phyloP scores from a whole-genome alignment of 768 basidiomycete genomes.

The Sporobolomyces pararoseus region DNA sequence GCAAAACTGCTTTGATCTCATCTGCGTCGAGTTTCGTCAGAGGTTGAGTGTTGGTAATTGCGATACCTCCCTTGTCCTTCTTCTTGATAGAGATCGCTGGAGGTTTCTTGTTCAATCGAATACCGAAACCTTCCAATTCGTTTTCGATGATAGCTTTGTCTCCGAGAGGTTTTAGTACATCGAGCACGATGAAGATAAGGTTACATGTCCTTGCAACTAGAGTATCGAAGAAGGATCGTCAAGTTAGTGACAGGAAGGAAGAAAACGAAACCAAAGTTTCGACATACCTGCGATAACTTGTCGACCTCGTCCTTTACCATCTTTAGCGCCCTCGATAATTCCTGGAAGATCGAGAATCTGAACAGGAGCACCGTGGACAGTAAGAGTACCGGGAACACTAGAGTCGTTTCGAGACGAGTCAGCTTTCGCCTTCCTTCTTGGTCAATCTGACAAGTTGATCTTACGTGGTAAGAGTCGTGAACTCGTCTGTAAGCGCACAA shows the following conservation, averaged over 20 bases:
- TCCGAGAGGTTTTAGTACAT: constrained; percentile 94
- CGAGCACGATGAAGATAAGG: constrained; percentile 95
- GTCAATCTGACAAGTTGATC: too few relatives aligned
- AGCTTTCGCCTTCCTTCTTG: too few relatives aligned
- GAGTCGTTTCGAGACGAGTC: too few relatives aligned
- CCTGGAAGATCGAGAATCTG: constrained; percentile 68
- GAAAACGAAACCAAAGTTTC: background rate
- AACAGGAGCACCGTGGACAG: constrained; percentile 92
- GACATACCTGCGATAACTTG: constrained; percentile 60
- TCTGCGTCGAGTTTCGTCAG: constrained; percentile 92
- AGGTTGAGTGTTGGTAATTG: constrained; percentile 94
- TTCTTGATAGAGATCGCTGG: constrained; percentile 64
- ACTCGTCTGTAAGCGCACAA: constrained; percentile 12
- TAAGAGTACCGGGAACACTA: constrained; percentile 90
- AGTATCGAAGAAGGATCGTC: background rate
- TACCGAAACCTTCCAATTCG: constrained; percentile 90
- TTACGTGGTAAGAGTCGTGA: constrained; percentile 34
- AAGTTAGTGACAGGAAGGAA: too few relatives aligned
- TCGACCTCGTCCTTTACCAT: constrained; percentile 90
- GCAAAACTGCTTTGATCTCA: constrained; percentile 89
- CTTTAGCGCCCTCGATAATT: constrained; percentile 97
- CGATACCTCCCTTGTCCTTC: constrained; percentile 78
- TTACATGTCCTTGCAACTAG: constrained; percentile 95
- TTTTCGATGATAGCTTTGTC: constrained; percentile 73
- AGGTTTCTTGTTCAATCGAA: constrained; percentile 82